Evolutionary conservation across 176 grass and related monocot genomes (phyloP).

Genomic region (Phoenix dactylifera): DNA sequence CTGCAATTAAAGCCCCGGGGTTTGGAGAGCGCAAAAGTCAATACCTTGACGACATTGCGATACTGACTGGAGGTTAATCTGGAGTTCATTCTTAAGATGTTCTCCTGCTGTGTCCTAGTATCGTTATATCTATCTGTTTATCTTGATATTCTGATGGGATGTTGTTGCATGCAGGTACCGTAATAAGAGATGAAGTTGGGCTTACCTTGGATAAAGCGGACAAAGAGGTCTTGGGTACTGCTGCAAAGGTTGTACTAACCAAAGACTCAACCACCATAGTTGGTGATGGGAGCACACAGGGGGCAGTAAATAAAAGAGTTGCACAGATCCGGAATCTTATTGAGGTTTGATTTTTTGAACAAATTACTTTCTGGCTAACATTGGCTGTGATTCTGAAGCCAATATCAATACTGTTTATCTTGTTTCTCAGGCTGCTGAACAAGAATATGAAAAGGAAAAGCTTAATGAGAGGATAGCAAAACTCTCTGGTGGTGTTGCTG

Average conservation of each 20-base stretch:
- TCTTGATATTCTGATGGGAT: background rate
- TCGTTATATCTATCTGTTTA: background rate
- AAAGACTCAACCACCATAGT: conserved; percentile 93
- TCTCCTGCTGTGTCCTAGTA: background rate
- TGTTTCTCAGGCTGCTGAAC: conserved; percentile 50
- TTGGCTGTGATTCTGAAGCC: background rate
- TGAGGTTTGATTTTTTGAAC: conserved; percentile 32
- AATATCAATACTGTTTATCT: background rate
- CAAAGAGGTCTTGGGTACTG: conserved; percentile 66
- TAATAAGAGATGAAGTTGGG: conserved; percentile 92
- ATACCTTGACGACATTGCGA: conserved; percentile 95
- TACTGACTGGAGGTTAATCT: conserved; percentile 68
- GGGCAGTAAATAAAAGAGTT: conserved; percentile 85
- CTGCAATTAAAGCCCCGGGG: conserved; percentile 89
- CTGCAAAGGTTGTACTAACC: conserved; percentile 81
- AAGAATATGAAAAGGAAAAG: conserved; percentile 98
- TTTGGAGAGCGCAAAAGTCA: conserved; percentile 91
- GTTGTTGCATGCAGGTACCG: conserved; percentile 50
- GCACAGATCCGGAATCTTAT: conserved; percentile 91
- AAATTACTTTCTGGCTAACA: background rate
- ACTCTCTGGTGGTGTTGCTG: conserved; percentile 96
- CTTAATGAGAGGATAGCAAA: conserved; percentile 98
- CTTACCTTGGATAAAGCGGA: conserved; percentile 85
- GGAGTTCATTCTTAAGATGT: background rate
- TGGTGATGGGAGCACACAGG: conserved; percentile 88